Evolutionary conservation across 2,329 filamentous ascomycete species (phyloP).

Genomic region (Teratosphaeria epicoccoides): DNA sequence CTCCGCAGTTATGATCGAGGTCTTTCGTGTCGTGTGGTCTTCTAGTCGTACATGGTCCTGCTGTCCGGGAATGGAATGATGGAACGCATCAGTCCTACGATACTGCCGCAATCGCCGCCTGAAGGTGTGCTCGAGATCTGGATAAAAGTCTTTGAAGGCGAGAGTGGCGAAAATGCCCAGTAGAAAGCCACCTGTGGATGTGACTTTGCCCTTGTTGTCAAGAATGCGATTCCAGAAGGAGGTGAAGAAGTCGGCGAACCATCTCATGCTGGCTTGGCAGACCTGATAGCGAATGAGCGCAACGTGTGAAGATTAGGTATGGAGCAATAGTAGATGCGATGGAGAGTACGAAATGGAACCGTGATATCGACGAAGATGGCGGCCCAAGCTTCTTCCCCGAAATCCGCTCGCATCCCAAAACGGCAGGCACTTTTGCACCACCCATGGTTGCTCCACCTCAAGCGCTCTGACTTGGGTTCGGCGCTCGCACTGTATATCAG

Average conservation of each 20-base stretch:
- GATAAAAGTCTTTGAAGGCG: slow-evolving; percentile 69
- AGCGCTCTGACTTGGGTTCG: background rate
- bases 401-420: background rate
- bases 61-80: slow-evolving; percentile 12
- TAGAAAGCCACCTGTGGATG: slow-evolving; percentile 45
- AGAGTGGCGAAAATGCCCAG: slow-evolving; percentile 65
- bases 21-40: slow-evolving; percentile 19
- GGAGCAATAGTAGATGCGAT: background rate
- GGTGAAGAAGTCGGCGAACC: slow-evolving; percentile 15
- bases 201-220: slow-evolving; percentile 25
- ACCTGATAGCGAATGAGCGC: background rate
- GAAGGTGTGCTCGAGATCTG: slow-evolving; percentile 58
- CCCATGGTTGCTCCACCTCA: background rate
- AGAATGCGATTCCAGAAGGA: slow-evolving; percentile 21
- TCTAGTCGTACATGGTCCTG: slow-evolving; percentile 19
- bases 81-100: slow-evolving; percentile 14
- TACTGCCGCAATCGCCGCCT: slow-evolving; percentile 31
- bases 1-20: slow-evolving; percentile 12
- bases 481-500: background rate
- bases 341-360: background rate
- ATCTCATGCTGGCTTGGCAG: slow-evolving; percentile 1
- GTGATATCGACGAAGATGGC: background rate
- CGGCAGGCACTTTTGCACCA: background rate
- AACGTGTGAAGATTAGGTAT: background rate
- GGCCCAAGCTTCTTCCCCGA: background rate